These are phyloP conservation scores for Mucor saturninus DNA, from an alignment of 371 early-diverging fungal species.

Conservation along the genomic window DNA sequence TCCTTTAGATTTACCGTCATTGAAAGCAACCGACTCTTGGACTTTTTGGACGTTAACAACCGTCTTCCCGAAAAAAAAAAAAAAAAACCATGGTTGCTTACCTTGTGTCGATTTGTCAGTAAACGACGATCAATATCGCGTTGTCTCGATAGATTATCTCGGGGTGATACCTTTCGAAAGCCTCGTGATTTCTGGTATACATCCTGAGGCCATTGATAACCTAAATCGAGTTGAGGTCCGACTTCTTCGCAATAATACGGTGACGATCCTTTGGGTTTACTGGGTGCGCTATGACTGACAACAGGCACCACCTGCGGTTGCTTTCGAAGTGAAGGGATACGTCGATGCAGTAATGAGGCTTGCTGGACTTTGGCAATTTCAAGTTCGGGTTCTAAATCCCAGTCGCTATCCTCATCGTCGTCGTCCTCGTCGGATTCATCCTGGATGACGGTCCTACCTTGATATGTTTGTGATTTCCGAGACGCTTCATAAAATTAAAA, in stretches of 20 bases:
- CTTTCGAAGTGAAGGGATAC: conserved; percentile 18
- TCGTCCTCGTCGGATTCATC: conserved; percentile 2
- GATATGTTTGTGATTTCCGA: background rate
- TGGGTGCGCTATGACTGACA: background rate
- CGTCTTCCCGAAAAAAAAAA: background rate
- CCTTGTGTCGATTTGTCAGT: conserved; percentile 17
- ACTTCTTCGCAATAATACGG: conserved; percentile 37
- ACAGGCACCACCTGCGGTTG: background rate
- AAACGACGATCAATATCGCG: conserved; percentile 8
- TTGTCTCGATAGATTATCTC: background rate
- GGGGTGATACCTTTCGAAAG: conserved; percentile 3
- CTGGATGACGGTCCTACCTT: background rate
- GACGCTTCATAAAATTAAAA: background rate
- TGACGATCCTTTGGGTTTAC: background rate
- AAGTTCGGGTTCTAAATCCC: conserved; percentile 46
- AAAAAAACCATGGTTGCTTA: background rate
- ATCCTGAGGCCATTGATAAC: conserved; percentile 41
- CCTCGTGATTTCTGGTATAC: conserved; percentile 1
- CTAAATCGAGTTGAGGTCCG: conserved; percentile 37
- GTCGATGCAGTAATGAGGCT: conserved; percentile 20
- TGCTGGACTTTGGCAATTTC: conserved; percentile 28
- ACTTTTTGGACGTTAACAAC: background rate
- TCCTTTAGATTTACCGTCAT: conserved; percentile 63
- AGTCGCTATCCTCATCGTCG: conserved; percentile 24
- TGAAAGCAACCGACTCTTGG: background rate